These are phyloP conservation scores for Biscutella laevigata DNA, from an alignment of 441 rosid genomes.

Conservation along the genomic window DNA sequence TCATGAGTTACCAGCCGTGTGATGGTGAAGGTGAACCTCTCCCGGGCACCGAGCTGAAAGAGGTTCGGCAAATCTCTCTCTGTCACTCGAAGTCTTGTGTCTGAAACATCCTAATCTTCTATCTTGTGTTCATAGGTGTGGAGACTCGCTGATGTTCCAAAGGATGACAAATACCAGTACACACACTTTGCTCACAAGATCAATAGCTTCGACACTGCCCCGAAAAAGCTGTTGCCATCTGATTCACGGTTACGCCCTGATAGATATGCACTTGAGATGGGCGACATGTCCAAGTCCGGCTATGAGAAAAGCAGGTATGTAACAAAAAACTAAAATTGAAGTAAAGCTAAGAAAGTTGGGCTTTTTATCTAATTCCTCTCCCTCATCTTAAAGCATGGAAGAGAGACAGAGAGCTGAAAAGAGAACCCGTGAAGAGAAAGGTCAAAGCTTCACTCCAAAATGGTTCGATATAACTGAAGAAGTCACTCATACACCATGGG, in stretches of 20 bases:
- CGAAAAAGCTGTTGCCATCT: slow-evolving; percentile 71
- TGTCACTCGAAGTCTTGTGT: too few relatives aligned
- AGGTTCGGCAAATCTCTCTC: slow-evolving; percentile 31
- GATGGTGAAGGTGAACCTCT: slow-evolving; percentile 93
- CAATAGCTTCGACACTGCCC: slow-evolving; percentile 88
- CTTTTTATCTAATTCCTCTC: neutral
- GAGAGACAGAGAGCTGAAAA: slow-evolving; percentile 95
- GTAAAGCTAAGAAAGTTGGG: neutral
- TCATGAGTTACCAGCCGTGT: slow-evolving; percentile 87
- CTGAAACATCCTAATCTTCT: too few relatives aligned
- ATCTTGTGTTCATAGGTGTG: too few relatives aligned
- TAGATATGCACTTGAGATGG: slow-evolving; percentile 86
- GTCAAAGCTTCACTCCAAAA: slow-evolving; percentile 56
- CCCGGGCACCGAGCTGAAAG: slow-evolving; percentile 74
- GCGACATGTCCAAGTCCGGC: slow-evolving; percentile 75
- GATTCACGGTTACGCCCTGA: slow-evolving; percentile 95
- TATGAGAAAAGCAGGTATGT: slow-evolving; percentile 82
- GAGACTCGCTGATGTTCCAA: slow-evolving; percentile 72
- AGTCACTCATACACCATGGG: slow-evolving; percentile 87
- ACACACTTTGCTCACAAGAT: slow-evolving; percentile 88
- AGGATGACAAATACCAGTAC: slow-evolving; percentile 75
- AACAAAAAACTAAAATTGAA: neutral
- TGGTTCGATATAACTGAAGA: slow-evolving; percentile 83
- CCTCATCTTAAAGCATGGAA: slow-evolving; percentile 52
- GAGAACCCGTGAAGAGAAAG: slow-evolving; percentile 64